Evolutionary conservation across 441 rosid genomes (phyloP), one percentile per base, ranked within the genome.

Genomic region (Populus trichocarpa): DNA sequence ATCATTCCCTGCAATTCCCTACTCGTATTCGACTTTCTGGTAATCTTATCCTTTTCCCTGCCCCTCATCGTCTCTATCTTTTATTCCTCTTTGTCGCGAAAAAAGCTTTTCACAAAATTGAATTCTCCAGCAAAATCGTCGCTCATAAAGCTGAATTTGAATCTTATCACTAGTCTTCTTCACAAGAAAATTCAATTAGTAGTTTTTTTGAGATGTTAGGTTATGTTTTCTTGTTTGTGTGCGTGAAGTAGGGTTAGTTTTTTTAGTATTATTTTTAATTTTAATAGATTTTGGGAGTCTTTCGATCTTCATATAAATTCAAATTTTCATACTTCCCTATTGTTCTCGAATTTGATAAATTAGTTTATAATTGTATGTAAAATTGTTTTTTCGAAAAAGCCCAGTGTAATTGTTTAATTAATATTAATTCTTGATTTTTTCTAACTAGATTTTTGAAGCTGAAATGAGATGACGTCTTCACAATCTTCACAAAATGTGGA

Each of bases 401-500:
- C 32, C 3, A 59, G 25, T n/a, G 65, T 59, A n/a, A 2, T 59
- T 59, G 25, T 59, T 59, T 59, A 8, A 59, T 8, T 59, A n/a
- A n/a, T 70, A 38, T 35, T 22, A 8, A 30, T 3, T 30, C 32
- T 30, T 30, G 3, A 30, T 30, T 30, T 30, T 30, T 30, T 30
- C 32, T 4, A 30, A 30, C 32, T 4, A 30, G 32, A 23, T 38
- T 30, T 78, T 66, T 72, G 67, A 50, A 82, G 85, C 75, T 84
- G 79, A 78, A 78, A 82, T 82, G 88, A 83, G 81, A 95, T 95
- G 97, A 82, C 94, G 66, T 82, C 98, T 78, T 83, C 97, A 7
- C 95, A 92, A 63, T 81, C 98, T 75, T 84, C 97, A 2, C 93
- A 91, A 63, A 91, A 92, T 81, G 97, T 95, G 22, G 99, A 97